Conservation (phyloP, 257 asterid genomes). For the Scutellaria galericulata region DNA sequence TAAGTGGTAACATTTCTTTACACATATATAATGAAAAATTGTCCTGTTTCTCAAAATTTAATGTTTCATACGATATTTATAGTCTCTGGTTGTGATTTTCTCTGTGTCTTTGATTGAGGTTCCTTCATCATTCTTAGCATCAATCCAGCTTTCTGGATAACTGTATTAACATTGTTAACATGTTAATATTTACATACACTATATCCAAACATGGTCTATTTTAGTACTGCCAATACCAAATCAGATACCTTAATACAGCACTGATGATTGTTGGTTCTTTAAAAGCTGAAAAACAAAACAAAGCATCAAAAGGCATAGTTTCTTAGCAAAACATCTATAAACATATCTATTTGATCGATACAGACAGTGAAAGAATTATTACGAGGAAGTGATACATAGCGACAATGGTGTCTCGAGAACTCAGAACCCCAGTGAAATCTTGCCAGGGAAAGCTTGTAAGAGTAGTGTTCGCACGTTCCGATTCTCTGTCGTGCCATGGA, state of each 20-base stretch:
- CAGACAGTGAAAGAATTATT: neutral
- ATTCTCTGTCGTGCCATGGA: conserved; percentile 47
- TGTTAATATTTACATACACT: no score
- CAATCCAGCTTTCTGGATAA: conserved; percentile 3
- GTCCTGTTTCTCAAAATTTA: neutral
- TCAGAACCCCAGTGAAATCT: conserved; percentile 47
- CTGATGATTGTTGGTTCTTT: conserved; percentile 31
- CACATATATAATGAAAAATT: no score
- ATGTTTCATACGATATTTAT: neutral
- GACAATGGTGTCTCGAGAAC: conserved; percentile 49
- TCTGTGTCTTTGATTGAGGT: no score
- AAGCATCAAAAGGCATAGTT: neutral
- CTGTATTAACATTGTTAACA: no score
- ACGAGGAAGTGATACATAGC: conserved; percentile 54
- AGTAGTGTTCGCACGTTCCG: conserved; percentile 54
- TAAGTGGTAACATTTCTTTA: no score
- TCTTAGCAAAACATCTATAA: neutral
- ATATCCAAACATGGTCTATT: no score
- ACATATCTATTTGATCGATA: neutral
- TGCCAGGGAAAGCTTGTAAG: conserved; percentile 49
- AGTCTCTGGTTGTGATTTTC: neutral
- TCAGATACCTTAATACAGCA: conserved; percentile 35
- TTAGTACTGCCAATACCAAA: no score
- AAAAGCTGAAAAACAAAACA: conserved; percentile 39
- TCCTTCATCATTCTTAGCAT: conserved; percentile 16